Evolutionary conservation across 805 yeast genomes (phyloP).

Genomic region (Saccharomycopsis microspora): DNA sequence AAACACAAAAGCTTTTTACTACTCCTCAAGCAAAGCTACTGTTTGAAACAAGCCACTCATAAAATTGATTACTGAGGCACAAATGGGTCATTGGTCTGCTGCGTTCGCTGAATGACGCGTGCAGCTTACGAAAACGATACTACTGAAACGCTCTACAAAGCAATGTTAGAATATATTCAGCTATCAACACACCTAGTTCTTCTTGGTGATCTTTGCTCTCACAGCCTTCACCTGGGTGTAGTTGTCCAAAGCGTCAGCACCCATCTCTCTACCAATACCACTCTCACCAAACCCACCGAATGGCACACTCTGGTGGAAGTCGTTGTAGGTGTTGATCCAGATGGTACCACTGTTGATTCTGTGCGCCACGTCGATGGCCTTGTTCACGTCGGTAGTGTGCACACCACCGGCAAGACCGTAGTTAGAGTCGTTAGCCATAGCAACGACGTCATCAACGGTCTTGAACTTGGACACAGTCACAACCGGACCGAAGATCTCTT

Average conservation of each 20-base stretch:
- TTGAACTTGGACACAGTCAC: conserved; percentile 59
- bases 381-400: conserved; percentile 52
- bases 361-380: conserved; percentile 52
- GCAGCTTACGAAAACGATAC: too few relatives aligned
- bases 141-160: too few relatives aligned
- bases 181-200: neutral
- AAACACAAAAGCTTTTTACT: too few relatives aligned
- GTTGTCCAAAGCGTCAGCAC: conserved; percentile 63
- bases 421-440: conserved; percentile 56
- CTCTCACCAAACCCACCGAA: conserved; percentile 76
- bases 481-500: conserved; percentile 77
- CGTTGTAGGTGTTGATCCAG: conserved; percentile 75
- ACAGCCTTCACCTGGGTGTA: conserved; percentile 71
- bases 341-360: conserved; percentile 64
- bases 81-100: too few relatives aligned
- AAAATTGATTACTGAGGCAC: too few relatives aligned
- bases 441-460: conserved; percentile 56
- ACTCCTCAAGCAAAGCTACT: too few relatives aligned
- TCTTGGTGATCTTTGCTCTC: conserved; percentile 32
- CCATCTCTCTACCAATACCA: conserved; percentile 85
- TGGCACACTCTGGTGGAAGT: conserved; percentile 65
- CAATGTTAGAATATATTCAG: too few relatives aligned
- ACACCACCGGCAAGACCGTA: conserved; percentile 79
- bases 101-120: too few relatives aligned
- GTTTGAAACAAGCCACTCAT: too few relatives aligned